A percentile compares a stretch with the other conserved stretches of the same genome.
These are phyloP conservation scores for Onygenales sp. DNA, from an alignment of 2,329 filamentous ascomycete species.

Conservation along the genomic window DNA sequence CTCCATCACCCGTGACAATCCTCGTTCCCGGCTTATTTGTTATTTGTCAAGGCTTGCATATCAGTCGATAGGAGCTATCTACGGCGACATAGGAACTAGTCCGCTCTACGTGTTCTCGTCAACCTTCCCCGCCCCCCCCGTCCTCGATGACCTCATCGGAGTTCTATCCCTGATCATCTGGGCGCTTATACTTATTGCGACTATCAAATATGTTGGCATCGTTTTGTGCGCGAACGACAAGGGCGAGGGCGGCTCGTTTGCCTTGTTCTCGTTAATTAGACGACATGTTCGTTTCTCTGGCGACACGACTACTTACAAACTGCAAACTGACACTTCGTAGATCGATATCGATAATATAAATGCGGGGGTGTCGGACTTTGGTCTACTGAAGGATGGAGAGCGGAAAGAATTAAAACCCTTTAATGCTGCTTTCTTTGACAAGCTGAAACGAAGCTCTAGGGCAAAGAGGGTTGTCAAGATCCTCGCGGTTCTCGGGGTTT, in stretches of 20 bases:
- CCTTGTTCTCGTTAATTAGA: slow-evolving; percentile 43
- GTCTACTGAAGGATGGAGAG: slow-evolving; percentile 39
- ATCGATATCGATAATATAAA: slow-evolving; percentile 45
- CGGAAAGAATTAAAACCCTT: slow-evolving; percentile 34
- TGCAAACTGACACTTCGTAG: slow-evolving; percentile 18
- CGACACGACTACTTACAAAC: not conserved
- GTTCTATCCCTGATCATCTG: slow-evolving; percentile 47
- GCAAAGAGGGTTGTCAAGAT: slow-evolving; percentile 39
- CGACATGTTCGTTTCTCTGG: slow-evolving; percentile 33
- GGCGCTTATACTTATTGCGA: slow-evolving; percentile 48
- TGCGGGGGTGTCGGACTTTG: slow-evolving; percentile 31
- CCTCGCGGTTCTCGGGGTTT: slow-evolving; percentile 36
- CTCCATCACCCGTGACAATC: not conserved
- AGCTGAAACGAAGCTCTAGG: slow-evolving; percentile 38
- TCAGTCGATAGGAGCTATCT: slow-evolving; percentile 48
- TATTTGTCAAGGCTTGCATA: slow-evolving; percentile 36
- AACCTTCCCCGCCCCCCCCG: slow-evolving; percentile 39
- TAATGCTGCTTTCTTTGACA: slow-evolving; percentile 34
- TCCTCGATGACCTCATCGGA: slow-evolving; percentile 41
- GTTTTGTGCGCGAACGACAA: slow-evolving; percentile 47
- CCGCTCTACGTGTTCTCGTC: slow-evolving; percentile 50
- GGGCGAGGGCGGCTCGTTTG: slow-evolving; percentile 50
- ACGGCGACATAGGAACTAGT: slow-evolving; percentile 51
- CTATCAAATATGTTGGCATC: slow-evolving; percentile 47
- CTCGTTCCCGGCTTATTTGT: not conserved